phyloP scores from a whole-genome alignment of 2,329 filamentous ascomycete species.

The Pseudophaeomoniella oleicola region DNA sequence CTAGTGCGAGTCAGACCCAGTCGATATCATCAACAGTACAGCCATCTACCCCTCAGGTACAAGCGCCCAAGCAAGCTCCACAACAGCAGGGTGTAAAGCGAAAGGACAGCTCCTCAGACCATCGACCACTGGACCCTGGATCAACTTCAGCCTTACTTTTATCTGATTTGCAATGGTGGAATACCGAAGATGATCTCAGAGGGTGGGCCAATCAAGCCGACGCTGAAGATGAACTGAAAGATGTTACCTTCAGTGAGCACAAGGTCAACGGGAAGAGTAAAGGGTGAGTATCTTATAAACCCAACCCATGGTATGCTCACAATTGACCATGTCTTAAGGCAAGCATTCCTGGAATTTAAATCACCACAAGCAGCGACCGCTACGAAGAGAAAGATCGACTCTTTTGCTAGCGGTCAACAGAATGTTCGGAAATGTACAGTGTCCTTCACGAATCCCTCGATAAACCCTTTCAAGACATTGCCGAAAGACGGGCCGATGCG shows the following conservation, averaged over 20 bases:
- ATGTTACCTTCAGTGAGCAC: constrained; percentile 94
- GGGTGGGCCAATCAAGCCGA: constrained; percentile 69
- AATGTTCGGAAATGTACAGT: constrained; percentile 53
- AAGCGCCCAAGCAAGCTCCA: constrained; percentile 24
- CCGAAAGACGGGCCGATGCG: constrained; percentile 75
- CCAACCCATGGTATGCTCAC: constrained; percentile 2
- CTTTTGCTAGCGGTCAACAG: constrained; percentile 38
- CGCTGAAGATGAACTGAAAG: constrained; percentile 72
- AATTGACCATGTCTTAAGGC: constrained; percentile 23
- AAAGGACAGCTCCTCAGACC: constrained; percentile 40
- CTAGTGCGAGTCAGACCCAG: background rate
- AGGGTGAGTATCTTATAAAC: constrained; percentile 46
- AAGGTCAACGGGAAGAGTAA: constrained; percentile 99
- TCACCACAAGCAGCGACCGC: constrained; percentile 75
- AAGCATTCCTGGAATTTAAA: constrained; percentile 73
- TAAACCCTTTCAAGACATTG: constrained; percentile 80
- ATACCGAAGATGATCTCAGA: constrained; percentile 84
- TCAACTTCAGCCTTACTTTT: constrained; percentile 64
- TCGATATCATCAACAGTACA: background rate
- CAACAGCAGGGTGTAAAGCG: constrained; percentile 46
- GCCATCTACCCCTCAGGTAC: constrained; percentile 20
- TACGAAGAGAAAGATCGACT: constrained; percentile 67
- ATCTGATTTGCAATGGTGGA: constrained; percentile 93
- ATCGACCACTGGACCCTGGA: constrained; percentile 41
- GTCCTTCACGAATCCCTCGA: constrained; percentile 59